Conservation (phyloP, 2,329 filamentous ascomycete species). For the Scytalidium lignicola region DNA sequence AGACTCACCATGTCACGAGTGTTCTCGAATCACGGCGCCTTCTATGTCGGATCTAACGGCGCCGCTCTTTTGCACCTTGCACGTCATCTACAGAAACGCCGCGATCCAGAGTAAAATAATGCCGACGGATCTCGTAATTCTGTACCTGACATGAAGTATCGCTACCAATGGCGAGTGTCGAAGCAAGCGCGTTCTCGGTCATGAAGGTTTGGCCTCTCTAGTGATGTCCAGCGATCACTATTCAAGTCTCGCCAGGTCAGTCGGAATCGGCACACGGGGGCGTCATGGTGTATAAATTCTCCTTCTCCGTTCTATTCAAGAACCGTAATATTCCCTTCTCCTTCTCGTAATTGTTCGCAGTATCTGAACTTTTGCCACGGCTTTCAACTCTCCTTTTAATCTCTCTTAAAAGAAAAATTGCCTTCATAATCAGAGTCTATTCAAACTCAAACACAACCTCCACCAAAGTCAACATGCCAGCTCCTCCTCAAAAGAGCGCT, state of each 20-base stretch:
- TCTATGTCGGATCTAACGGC: background rate
- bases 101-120: background rate
- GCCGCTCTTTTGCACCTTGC: background rate
- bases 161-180: background rate
- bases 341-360: no score
- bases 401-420: no score
- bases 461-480: background rate
- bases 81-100: background rate
- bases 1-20: no score
- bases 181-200: background rate
- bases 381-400: no score
- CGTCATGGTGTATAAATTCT: background rate
- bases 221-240: background rate
- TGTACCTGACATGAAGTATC: background rate
- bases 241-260: background rate
- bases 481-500: background rate
- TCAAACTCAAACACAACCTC: no score
- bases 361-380: no score
- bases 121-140: background rate
- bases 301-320: background rate
- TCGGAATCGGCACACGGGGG: background rate
- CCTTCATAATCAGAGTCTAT: no score
- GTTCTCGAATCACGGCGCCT: no score
- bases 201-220: background rate
- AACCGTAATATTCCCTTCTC: no score